Evolutionary conservation across 257 asterid genomes (phyloP).

Genomic region (Catharanthus roseus): DNA sequence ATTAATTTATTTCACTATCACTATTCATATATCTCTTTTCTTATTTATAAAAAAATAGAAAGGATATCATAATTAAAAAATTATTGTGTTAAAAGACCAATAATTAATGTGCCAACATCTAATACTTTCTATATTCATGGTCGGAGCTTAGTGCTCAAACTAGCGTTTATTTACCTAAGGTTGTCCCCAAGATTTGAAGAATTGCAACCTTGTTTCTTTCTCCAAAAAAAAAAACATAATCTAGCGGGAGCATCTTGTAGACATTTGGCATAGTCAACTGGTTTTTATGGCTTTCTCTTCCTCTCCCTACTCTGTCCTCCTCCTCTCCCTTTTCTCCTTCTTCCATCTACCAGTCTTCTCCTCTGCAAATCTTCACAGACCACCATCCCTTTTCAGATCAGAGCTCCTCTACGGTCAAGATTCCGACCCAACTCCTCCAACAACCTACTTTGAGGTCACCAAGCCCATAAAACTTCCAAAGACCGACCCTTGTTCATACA

Average conservation of each 20-base stretch:
- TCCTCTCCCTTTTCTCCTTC: conserved; percentile 13
- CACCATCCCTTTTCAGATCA: conserved; percentile 21
- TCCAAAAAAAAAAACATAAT: neutral
- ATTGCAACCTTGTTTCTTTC: too few relatives aligned
- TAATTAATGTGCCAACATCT: too few relatives aligned
- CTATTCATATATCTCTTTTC: too few relatives aligned
- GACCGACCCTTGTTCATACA: conserved; percentile 39
- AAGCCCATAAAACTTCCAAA: conserved; percentile 47
- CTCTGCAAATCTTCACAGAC: conserved; percentile 27
- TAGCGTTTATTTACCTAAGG: too few relatives aligned
- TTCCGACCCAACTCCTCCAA: conserved; percentile 20
- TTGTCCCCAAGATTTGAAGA: too few relatives aligned
- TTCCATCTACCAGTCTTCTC: conserved; percentile 22
- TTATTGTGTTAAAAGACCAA: too few relatives aligned
- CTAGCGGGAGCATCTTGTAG: neutral
- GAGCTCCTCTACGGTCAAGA: conserved; percentile 10
- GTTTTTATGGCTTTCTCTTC: conserved; percentile 23
- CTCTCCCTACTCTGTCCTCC: conserved; percentile 16
- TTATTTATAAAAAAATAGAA: too few relatives aligned
- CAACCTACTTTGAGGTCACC: conserved; percentile 57
- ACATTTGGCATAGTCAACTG: neutral
- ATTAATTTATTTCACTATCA: too few relatives aligned
- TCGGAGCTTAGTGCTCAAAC: too few relatives aligned
- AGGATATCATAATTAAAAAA: too few relatives aligned
- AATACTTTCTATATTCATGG: too few relatives aligned